phyloP scores from a whole-genome alignment of 2,329 filamentous ascomycete genomes.

The Aspergillus sp. region DNA sequence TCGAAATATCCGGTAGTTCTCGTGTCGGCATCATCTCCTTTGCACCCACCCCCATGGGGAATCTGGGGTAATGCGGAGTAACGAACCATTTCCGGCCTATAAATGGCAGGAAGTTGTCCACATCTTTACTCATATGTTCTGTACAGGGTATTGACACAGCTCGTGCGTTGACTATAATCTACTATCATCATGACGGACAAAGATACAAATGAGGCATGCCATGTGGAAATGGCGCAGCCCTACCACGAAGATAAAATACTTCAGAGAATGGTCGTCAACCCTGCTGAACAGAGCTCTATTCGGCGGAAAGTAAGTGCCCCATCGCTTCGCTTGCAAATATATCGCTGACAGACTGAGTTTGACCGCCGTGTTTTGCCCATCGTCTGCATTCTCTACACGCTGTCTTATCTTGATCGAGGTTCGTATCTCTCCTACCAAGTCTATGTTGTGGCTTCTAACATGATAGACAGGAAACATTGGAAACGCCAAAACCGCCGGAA shows the following conservation, averaged over 20 bases:
- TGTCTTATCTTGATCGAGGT: slow-evolving; percentile 24
- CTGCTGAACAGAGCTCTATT: neutral
- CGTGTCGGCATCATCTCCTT: neutral
- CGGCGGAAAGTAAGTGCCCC: neutral
- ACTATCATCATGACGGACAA: neutral
- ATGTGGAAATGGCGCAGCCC: neutral
- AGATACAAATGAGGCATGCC: neutral
- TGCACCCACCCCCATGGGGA: neutral
- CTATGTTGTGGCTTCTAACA: no score
- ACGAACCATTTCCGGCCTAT: no score
- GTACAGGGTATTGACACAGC: no score
- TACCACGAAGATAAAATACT: neutral
- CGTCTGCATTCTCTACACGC: slow-evolving; percentile 22
- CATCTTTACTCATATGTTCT: no score
- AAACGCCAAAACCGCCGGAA: slow-evolving; percentile 24
- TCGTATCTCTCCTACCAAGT: neutral
- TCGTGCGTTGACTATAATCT: no score
- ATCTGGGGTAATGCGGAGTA: no score
- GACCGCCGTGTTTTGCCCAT: slow-evolving; percentile 21
- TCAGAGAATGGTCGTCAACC: neutral
- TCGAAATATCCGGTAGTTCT: neutral
- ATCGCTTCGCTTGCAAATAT: no score
- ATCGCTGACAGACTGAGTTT: slow-evolving; percentile 11
- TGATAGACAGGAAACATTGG: slow-evolving; percentile 18
- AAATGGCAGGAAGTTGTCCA: no score